These are phyloP conservation scores for Chamaenerion angustifolium DNA, from an alignment of 345 rosid species.

Conservation along the genomic window DNA sequence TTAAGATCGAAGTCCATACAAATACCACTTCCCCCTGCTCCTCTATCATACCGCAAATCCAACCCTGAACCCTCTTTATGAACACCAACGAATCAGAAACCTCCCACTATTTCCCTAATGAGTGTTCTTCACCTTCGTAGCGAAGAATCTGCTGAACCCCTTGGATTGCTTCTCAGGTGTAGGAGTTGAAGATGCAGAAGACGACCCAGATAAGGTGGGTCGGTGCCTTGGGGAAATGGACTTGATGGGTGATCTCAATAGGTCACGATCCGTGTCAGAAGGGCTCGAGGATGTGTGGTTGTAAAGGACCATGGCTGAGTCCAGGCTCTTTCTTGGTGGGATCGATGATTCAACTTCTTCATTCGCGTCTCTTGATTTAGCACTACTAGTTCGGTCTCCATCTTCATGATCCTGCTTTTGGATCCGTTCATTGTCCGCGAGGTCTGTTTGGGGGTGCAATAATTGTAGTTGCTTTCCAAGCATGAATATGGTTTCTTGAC, in stretches of 20 bases:
- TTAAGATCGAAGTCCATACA: too few species aligned
- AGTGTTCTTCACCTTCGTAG: constrained; percentile 61
- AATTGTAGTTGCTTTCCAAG: constrained; percentile 57
- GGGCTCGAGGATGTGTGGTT: constrained; percentile 27
- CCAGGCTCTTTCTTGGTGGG: not conserved
- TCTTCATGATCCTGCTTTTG: not conserved
- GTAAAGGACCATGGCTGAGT: constrained; percentile 5
- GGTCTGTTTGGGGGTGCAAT: constrained; percentile 30
- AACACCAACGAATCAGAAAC: too few species aligned
- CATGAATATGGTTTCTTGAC: constrained; percentile 62
- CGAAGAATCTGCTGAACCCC: constrained; percentile 92
- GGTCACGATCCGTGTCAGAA: constrained; percentile 37
- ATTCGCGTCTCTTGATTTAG: too few species aligned
- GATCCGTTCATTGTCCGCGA: constrained; percentile 29
- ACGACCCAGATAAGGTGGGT: constrained; percentile 48
- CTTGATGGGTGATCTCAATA: constrained; percentile 36
- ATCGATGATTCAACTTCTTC: constrained; percentile 3
- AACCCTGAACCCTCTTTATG: too few species aligned
- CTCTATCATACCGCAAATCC: too few species aligned
- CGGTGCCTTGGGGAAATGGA: constrained; percentile 34
- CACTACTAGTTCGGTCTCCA: too few species aligned
- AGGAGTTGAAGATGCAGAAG: constrained; percentile 27
- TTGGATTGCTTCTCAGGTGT: constrained; percentile 62
- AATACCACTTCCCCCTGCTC: too few species aligned
- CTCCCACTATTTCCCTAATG: constrained; percentile 7